Base-by-base conservation (phyloP, 164 flowering plant species). In the Magnolia kwangsiensis region DNA sequence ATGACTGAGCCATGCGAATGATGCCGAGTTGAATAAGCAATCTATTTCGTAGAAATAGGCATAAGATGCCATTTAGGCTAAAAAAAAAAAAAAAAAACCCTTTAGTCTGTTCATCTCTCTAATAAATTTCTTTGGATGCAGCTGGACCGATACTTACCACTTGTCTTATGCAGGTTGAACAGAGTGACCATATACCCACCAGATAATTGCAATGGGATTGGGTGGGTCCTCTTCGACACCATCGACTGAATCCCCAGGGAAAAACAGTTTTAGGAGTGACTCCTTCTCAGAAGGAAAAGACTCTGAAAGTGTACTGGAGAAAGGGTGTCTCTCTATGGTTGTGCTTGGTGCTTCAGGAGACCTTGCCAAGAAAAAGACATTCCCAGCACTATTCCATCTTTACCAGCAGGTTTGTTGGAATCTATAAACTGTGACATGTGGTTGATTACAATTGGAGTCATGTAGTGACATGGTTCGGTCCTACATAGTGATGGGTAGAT, bases 311-410 rank as follows among this genome's bases (percentile, higher is more conserved):
- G 82, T 80, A 7, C 73, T 84, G 29, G 99, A 93, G 84, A 83
- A 84, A 81, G 99, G 98, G 50, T 87, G 91, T 76, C 92, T 96
- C 31, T 91, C 99, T 7, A 86, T 96, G 50, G 71, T 92, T 76
- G 98, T 96, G 61, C 92, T 96, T 69, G 99, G 99, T 76, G 99
- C 99, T 82, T 96, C 99, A 13, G 99, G 99, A 70, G 99, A 96
- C 84, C 99, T 96, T 82, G 99, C 99, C 64, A 96, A 96, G 90
- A 96, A 94, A 79, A 96, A 96, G 89, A 96, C 99, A 21, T 96
- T 96, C 72, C 99, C 99, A 5, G 99, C 99, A 2, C 93, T 96
- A 37, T 96, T 90, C 83, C 83, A 94, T 83, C 97, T 96, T 16
- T 96, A 87, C 79, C 86, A 88, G 10, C 92, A 91, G 98, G 99